These are phyloP conservation scores for Rhynchosporium graminicola DNA, from an alignment of 2,329 filamentous ascomycete genomes.

Conservation along the genomic window DNA sequence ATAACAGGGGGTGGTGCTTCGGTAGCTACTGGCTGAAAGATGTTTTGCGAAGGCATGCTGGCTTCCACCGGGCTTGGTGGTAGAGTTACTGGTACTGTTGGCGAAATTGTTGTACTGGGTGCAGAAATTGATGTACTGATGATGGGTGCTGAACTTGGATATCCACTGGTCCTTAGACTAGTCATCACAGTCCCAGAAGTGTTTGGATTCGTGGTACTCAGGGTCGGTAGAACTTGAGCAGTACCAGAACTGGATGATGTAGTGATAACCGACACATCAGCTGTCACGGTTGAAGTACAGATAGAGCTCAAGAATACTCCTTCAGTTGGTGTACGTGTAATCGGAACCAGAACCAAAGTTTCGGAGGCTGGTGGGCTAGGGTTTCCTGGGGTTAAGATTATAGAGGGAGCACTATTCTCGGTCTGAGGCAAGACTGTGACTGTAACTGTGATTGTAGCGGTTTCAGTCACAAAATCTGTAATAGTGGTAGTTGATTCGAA, in stretches of 20 bases:
- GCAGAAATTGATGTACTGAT: conserved; percentile 31
- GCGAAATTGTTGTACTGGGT: conserved; percentile 22
- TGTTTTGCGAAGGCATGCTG: conserved; percentile 43
- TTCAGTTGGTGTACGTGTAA: background rate
- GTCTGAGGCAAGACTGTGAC: conserved; percentile 4
- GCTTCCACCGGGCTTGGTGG: conserved; percentile 5
- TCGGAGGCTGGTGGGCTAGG: background rate
- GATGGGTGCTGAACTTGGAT: conserved; percentile 28
- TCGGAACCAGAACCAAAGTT: background rate
- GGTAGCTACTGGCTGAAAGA: conserved; percentile 60
- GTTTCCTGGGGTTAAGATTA: background rate
- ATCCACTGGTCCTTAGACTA: conserved; percentile 37
- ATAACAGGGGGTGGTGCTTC: conserved; percentile 53
- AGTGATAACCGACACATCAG: conserved; percentile 40
- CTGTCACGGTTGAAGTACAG: conserved; percentile 26
- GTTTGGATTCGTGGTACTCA: conserved; percentile 36
- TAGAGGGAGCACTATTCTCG: background rate
- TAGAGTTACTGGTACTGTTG: conserved; percentile 15
- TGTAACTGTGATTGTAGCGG: background rate
- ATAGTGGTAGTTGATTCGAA: background rate
- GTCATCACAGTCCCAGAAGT: conserved; percentile 42
- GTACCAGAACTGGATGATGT: conserved; percentile 39
- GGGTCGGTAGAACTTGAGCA: conserved; percentile 42
- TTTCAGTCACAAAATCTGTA: conserved; percentile 4
- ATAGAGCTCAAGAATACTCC: conserved; percentile 20